Evolutionary conservation across 805 yeast genomes (phyloP).

Genomic region (fission yeast (Schizosaccharomyces pombe)): DNA sequence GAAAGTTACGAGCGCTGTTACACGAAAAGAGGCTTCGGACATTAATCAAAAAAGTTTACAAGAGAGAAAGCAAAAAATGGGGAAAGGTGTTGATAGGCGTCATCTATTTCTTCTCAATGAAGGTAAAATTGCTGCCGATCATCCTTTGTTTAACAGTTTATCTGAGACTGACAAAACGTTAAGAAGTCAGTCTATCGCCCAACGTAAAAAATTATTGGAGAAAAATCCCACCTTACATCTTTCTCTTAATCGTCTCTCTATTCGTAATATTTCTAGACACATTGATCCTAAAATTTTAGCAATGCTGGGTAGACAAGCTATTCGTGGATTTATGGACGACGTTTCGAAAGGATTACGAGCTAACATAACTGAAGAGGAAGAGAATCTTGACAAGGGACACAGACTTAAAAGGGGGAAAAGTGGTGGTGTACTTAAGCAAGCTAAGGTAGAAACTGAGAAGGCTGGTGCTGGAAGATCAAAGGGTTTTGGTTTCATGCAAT

Average conservation of each 20-base stretch:
- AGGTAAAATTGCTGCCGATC: constrained; percentile 66
- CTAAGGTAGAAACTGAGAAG: constrained; percentile 82
- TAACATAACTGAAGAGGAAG: constrained; percentile 72
- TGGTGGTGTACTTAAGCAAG: constrained; percentile 70
- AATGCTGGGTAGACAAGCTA: constrained; percentile 81
- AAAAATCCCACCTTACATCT: constrained; percentile 79
- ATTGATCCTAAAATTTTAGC: constrained; percentile 74
- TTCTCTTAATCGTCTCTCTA: constrained; percentile 83
- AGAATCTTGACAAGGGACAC: constrained; percentile 22
- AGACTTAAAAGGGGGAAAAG: constrained; percentile 26
- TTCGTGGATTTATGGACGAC: constrained; percentile 81
- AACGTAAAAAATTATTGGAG: constrained; percentile 72
- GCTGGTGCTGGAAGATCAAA: constrained; percentile 81
- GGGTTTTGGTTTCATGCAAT: constrained; percentile 92
- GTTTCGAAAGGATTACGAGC: constrained; percentile 55
- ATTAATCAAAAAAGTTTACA: constrained; percentile 51
- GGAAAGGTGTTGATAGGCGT: constrained; percentile 72
- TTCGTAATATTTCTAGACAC: constrained; percentile 80
- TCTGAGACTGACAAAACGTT: constrained; percentile 56
- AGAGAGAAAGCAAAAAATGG: constrained; percentile 51
- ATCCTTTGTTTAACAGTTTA: constrained; percentile 50
- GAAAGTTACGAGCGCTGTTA: constrained; percentile 65
- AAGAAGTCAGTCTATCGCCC: constrained; percentile 64
- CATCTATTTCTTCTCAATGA: constrained; percentile 71
- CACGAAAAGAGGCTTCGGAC: constrained; percentile 54